Evolutionary conservation across 352 stramenopile species (phyloP).

Genomic region (Phytopythium cucurbitacearum): DNA sequence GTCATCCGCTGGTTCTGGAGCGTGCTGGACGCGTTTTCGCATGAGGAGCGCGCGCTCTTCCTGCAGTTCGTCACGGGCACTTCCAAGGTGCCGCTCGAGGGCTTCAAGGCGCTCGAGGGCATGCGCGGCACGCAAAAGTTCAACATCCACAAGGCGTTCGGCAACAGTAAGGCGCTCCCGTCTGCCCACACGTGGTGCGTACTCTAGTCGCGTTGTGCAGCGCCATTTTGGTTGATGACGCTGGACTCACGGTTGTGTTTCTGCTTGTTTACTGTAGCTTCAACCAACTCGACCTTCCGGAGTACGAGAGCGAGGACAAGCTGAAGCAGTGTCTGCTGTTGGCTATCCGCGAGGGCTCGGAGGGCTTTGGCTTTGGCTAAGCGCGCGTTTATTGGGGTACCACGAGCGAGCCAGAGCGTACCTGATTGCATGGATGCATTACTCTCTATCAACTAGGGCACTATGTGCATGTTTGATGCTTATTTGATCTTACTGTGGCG

Average conservation of each 20-base stretch:
- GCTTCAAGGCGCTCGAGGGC: slow-evolving; percentile 97
- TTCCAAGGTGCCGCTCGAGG: slow-evolving; percentile 94
- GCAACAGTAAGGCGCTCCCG: slow-evolving; percentile 79
- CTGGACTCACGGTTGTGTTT: slow-evolving; percentile 12
- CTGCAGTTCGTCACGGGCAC: slow-evolving; percentile 93
- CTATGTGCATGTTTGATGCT: too few species aligned
- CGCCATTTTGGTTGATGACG: not conserved
- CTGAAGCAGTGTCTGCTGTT: slow-evolving; percentile 96
- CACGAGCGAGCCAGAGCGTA: too few species aligned
- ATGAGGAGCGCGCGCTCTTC: slow-evolving; percentile 91
- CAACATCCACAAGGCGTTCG: slow-evolving; percentile 98
- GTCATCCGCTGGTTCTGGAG: slow-evolving; percentile 96
- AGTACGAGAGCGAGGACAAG: slow-evolving; percentile 97
- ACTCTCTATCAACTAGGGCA: too few species aligned
- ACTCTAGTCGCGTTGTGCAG: slow-evolving; percentile 6
- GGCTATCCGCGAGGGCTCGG: slow-evolving; percentile 96
- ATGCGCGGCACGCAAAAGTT: slow-evolving; percentile 99
- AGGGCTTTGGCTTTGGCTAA: slow-evolving; percentile 98
- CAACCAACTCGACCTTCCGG: slow-evolving; percentile 98
- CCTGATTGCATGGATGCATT: too few species aligned
- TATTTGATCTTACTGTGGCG: too few species aligned
- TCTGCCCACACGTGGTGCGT: slow-evolving; percentile 96
- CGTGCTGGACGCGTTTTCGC: slow-evolving; percentile 85
- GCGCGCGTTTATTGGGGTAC: too few species aligned
- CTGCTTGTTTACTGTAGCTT: slow-evolving; percentile 69